Evolutionary conservation across 768 basidiomycete genomes (phyloP), one percentile per base, ranked within the genome.

Genomic region (Leccinum sublutescens): DNA sequence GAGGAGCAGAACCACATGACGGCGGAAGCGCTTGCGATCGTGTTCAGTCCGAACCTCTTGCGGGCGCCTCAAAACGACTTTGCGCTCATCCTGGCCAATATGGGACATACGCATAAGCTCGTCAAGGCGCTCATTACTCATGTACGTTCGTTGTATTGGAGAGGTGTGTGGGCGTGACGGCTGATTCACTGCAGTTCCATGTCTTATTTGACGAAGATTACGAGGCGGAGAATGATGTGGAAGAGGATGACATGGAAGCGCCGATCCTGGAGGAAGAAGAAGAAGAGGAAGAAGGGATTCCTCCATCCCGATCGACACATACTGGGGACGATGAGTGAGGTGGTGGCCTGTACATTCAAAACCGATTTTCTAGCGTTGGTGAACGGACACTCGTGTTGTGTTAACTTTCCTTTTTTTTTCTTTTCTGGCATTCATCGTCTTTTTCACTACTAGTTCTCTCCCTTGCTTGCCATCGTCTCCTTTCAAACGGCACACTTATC

Each of bases 1-100:
- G 91, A 94, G 69, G 91, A 93, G 58, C 82, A 86, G 52, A 95
- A 93, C 65, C 92, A 94, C 60, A 95, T 95, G 93, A 91, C 89
- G 2, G 86, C 90, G 1, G 87, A 93, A 63, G 86, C 88, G 7
- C 78, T 95, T 3, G 87, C 93, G 0, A 92, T 93, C 54, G 91
- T 93, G 17, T 93, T 93, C 73, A 89, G 89, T 61, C 91, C 89
- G 6, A 92, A 91, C 68, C 73, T 93, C 50, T 69, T 91, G 54
- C 85, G 90, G 19, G 86, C 89, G 4, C 89, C 88, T 2, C 85
- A 88, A 67, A 89, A 89, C 60, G 87, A 91, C 68, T 88, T 91
- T 72, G 84, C 81, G 11, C 79, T 88, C 73, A 88, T 91, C 65
- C 78, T 92, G 60, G 82, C 86, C 56, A 91, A 92, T 65, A 92